Conservation (phyloP, 140 eudicot species). For the Flaveria floridana region DNA sequence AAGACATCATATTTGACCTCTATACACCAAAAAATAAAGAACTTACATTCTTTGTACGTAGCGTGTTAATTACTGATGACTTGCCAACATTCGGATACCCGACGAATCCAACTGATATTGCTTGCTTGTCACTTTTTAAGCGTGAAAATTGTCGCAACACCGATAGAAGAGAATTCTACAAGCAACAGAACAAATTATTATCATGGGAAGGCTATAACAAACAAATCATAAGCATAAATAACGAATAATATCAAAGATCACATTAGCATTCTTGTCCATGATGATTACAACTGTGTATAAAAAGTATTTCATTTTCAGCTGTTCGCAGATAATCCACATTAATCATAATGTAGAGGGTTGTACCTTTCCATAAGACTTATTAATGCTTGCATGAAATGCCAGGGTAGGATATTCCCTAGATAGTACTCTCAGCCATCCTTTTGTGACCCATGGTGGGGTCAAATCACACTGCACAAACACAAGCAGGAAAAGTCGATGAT, state of each 20-base stretch:
- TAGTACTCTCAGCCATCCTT: conserved; percentile 83
- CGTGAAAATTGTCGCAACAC: conserved; percentile 92
- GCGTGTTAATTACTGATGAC: conserved; percentile 92
- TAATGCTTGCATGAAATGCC: conserved; percentile 94
- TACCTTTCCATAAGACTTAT: conserved; percentile 95
- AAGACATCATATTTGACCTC: neutral
- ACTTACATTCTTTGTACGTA: conserved; percentile 89
- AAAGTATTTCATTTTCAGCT: neutral
- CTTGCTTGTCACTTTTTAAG: conserved; percentile 89
- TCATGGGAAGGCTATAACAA: neutral
- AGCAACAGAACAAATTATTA: conserved; percentile 20
- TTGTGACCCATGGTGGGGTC: conserved; percentile 98
- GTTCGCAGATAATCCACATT: neutral
- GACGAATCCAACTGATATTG: conserved; percentile 96
- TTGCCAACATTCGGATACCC: conserved; percentile 99
- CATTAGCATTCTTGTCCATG: neutral
- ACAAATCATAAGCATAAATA: neutral
- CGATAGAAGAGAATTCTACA: conserved; percentile 85
- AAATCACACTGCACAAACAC: conserved; percentile 70
- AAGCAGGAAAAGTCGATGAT: neutral
- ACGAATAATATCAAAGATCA: neutral
- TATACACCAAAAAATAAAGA: neutral
- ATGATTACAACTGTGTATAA: neutral
- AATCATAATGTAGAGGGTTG: neutral
- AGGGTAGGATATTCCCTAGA: conserved; percentile 90